phyloP scores from a whole-genome alignment of 2,329 filamentous ascomycete species.

The Epicoccum sorghinum region DNA sequence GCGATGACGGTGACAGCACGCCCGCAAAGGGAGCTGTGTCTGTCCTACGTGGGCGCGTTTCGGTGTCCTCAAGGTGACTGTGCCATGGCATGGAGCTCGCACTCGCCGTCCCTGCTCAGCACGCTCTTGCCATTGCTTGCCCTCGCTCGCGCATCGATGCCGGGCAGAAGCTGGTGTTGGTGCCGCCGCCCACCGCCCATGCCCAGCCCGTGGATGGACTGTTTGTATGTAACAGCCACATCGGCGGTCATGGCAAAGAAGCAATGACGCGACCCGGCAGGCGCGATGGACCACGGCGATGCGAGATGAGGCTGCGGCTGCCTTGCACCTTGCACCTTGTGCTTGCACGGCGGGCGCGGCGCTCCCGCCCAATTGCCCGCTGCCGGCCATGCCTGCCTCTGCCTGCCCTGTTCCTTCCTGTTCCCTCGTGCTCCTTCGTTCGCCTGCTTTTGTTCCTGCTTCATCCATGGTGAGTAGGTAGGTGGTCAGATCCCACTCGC shows the following conservation, averaged over 20 bases:
- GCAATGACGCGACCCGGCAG: slow-evolving; percentile 8
- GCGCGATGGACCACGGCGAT: background rate
- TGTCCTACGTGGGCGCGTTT: slow-evolving; percentile 31
- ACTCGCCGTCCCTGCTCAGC: background rate
- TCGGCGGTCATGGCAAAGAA: slow-evolving; percentile 25
- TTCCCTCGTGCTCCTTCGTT: too few relatives aligned
- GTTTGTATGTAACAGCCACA: slow-evolving; percentile 23
- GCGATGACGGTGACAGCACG: slow-evolving; percentile 17
- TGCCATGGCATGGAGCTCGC: slow-evolving; percentile 9
- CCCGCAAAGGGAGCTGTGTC: slow-evolving; percentile 25
- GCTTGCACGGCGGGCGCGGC: background rate
- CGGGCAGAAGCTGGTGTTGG: too few relatives aligned
- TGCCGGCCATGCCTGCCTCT: background rate
- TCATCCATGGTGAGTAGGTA: background rate
- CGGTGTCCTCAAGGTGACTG: slow-evolving; percentile 16
- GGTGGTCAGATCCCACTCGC: background rate
- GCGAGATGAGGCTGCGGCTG: slow-evolving; percentile 10
- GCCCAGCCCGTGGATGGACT: slow-evolving; percentile 16
- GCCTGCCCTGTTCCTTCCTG: too few relatives aligned
- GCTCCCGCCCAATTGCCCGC: slow-evolving; percentile 6
- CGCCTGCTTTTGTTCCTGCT: background rate
- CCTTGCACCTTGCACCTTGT: background rate
- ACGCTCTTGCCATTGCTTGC: slow-evolving; percentile 17
- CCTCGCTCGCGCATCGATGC: slow-evolving; percentile 20
- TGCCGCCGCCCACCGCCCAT: too few relatives aligned